Percentiles rank a stretch among this genome's conserved stretches.
Conservation (phyloP, 352 stramenopile species). For the Phytophthora constricta region DNA sequence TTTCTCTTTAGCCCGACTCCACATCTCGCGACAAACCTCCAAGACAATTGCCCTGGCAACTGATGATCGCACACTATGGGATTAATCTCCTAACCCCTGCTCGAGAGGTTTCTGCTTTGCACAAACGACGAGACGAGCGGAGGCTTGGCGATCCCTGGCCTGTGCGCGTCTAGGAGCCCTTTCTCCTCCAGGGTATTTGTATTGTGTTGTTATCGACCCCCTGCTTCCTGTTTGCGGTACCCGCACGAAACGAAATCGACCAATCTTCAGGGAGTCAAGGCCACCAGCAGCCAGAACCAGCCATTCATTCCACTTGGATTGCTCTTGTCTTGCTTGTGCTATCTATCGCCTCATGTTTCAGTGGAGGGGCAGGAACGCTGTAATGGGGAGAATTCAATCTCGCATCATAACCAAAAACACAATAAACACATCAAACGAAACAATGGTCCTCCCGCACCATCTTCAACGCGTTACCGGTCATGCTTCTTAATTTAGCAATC, state of each 20-base stretch:
- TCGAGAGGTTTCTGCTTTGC: conserved; percentile 18
- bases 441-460: no score
- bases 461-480: neutral
- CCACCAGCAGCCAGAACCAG: conserved; percentile 7
- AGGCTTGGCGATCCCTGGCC: conserved; percentile 11
- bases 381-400: conserved; percentile 19
- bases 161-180: conserved; percentile 7
- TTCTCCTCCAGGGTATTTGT: conserved; percentile 39
- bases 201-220: conserved; percentile 44
- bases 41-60: conserved; percentile 27
- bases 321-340: neutral
- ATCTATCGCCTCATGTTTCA: neutral
- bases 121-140: conserved; percentile 25
- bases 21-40: conserved; percentile 34
- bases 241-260: conserved; percentile 6
- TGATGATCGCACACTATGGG: conserved; percentile 23
- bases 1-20: conserved; percentile 33
- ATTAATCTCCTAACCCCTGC: conserved; percentile 9
- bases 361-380: conserved; percentile 17
- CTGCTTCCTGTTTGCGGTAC: conserved; percentile 26
- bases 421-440: conserved; percentile 42
- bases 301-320: conserved; percentile 1
- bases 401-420: conserved; percentile 18
- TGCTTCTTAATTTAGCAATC: neutral
- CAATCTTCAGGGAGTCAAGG: conserved; percentile 12